Base-by-base conservation (phyloP, 2,329 filamentous ascomycete genomes). In the Fusarium sp. region DNA sequence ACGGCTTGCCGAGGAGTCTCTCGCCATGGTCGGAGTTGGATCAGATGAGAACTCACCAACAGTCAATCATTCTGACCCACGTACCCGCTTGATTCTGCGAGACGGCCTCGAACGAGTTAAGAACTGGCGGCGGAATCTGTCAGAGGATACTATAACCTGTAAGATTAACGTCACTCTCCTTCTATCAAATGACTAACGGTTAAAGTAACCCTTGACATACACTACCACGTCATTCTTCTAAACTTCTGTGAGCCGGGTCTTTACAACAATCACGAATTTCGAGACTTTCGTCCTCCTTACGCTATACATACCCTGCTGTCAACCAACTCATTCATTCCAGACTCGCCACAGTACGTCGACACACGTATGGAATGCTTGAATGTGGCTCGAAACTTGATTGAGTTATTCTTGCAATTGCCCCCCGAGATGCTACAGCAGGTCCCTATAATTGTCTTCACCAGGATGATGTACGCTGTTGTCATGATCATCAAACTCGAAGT, bases 241-340 rank as follows among this genome's bases (percentile, higher is more conserved):
- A 59, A 39, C 21, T 24, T 68, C 5, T 38, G 57, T n/a, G 65
- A 66, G 7, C 57, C 62, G 1, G 54, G 53, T 2, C 57, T 68
- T 11, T 57, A 68, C 31, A 38, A 59, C 11, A 50, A 56, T 3
- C 62, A 68, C 38, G 46, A 52, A 4, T 15, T 50, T 6, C 40
- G 58, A 19, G 62, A 66, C 31, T 68, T 68, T 17, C 62, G 65
- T 1, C 65, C 65, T 1, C 65, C 65, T 0, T 66, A 68, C 14
- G 46, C 42, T 6, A 66, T 68, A 19, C 57, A 46, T 7, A 50
- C 50, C 0, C 11, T 55, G 1, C 45, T 62, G 1, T 24, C 40
- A 1, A 43, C 28, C 5, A 42, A 56, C 6, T 21, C 11, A 11
- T 38, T 45, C 4, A 53, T 19, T 1, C 33, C 15, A 24, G 40